These are phyloP conservation scores for Hemileia vastatrix DNA, from an alignment of 1,284 basidiomycete species.

Conservation along the genomic window DNA sequence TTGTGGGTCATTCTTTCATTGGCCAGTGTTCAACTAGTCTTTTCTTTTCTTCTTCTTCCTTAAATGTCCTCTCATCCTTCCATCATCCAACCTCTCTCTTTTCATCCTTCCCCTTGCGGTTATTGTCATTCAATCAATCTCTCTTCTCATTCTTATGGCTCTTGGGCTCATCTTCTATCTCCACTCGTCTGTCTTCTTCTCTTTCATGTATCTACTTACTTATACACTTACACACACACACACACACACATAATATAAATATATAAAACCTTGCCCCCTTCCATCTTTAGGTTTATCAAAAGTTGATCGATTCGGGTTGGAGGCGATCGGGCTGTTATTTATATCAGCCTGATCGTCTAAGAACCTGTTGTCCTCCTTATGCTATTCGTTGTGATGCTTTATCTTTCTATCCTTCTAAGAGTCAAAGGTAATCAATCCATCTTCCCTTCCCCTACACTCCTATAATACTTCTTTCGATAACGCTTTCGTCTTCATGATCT, in stretches of 20 bases:
- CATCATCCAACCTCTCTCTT: slow-evolving; percentile 10
- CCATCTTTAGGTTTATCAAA: slow-evolving; percentile 46
- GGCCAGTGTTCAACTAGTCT: no score
- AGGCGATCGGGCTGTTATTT: slow-evolving; percentile 59
- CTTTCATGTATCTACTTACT: not conserved
- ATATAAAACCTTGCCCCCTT: not conserved
- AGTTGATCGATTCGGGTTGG: slow-evolving; percentile 78
- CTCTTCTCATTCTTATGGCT: slow-evolving; percentile 10
- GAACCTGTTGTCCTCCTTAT: slow-evolving; percentile 83
- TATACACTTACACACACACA: not conserved
- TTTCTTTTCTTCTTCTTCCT: no score
- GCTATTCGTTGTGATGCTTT: slow-evolving; percentile 61
- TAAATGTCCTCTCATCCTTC: no score
- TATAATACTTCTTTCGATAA: not conserved
- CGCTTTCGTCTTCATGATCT: not conserved
- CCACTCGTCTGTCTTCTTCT: slow-evolving; percentile 1
- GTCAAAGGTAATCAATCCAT: slow-evolving; percentile 8
- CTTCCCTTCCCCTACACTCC: not conserved
- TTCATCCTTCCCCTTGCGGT: not conserved
- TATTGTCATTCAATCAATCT: slow-evolving; percentile 6
- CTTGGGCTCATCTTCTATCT: slow-evolving; percentile 9
- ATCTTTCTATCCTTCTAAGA: slow-evolving; percentile 1
- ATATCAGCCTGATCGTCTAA: slow-evolving; percentile 69
- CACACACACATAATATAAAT: not conserved
- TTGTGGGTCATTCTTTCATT: no score